Percentiles rank a stretch among this genome's conserved stretches.
These are phyloP conservation scores for Uncinocarpus reesii DNA, from an alignment of 2,329 filamentous ascomycete genomes.

Conservation along the genomic window DNA sequence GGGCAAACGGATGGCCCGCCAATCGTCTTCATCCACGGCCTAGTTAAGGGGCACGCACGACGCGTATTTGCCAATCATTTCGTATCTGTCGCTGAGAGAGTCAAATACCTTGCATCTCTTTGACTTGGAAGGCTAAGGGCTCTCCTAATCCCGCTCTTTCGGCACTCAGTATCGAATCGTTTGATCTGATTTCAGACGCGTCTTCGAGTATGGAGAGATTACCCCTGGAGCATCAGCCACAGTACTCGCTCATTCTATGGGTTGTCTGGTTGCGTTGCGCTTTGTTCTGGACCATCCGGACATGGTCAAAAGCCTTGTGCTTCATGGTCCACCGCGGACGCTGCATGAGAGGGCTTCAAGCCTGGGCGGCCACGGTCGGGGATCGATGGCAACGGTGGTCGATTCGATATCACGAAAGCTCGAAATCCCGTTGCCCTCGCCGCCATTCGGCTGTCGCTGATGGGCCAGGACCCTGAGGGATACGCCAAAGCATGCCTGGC, in stretches of 20 bases:
- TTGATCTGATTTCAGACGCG: slow-evolving; percentile 32
- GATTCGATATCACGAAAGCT: slow-evolving; percentile 33
- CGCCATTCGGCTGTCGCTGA: slow-evolving; percentile 37
- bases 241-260: slow-evolving; percentile 45
- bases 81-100: slow-evolving; percentile 24
- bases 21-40: slow-evolving; percentile 47
- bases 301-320: slow-evolving; percentile 37
- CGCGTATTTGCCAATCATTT: slow-evolving; percentile 40
- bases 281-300: slow-evolving; percentile 34
- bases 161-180: slow-evolving; percentile 35
- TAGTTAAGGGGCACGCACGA: slow-evolving; percentile 41
- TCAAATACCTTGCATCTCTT: slow-evolving; percentile 36
- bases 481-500: slow-evolving; percentile 47
- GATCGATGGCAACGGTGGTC: slow-evolving; percentile 39
- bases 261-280: slow-evolving; percentile 40
- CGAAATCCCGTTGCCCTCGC: slow-evolving; percentile 34
- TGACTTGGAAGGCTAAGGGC: slow-evolving; percentile 48
- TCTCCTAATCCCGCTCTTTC: slow-evolving; percentile 42
- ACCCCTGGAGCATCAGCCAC: slow-evolving; percentile 24
- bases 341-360: slow-evolving; percentile 33
- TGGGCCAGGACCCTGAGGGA: slow-evolving; percentile 43
- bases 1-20: slow-evolving; percentile 22
- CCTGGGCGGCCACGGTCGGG: slow-evolving; percentile 36
- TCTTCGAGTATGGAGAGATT: slow-evolving; percentile 31
- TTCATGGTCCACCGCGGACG: too few relatives aligned